Conservation (phyloP, 2,329 filamentous ascomycete genomes). For the Trichophyton schoenleinii region DNA sequence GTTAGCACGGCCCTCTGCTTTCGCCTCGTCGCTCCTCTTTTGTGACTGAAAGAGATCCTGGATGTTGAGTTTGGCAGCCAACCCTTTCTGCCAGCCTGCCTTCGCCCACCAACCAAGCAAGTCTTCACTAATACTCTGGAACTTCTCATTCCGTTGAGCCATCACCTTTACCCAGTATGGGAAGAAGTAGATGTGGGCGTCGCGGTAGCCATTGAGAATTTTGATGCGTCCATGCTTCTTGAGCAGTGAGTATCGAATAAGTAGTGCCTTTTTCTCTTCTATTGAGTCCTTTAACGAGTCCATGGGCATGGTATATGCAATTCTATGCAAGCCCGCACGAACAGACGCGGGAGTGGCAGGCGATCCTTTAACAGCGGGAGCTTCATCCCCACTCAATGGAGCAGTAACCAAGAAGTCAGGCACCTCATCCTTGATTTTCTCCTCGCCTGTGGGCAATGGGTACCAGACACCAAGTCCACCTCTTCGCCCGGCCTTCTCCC, state of each 20-base stretch:
- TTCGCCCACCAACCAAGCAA: constrained; percentile 94
- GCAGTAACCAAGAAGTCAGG: constrained; percentile 81
- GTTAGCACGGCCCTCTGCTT: constrained; percentile 28
- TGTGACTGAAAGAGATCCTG: constrained; percentile 48
- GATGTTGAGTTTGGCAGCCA: constrained; percentile 66
- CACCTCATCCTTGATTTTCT: constrained; percentile 75
- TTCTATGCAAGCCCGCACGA: constrained; percentile 55
- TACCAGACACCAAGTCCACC: constrained; percentile 88
- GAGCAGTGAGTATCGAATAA: constrained; percentile 64
- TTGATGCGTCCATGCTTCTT: constrained; percentile 61
- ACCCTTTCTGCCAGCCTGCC: constrained; percentile 72
- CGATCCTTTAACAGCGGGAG: constrained; percentile 37
- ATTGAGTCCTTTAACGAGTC: constrained; percentile 76
- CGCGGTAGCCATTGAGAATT: constrained; percentile 72
- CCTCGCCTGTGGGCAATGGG: constrained; percentile 55
- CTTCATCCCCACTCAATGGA: constrained; percentile 44
- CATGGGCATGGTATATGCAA: constrained; percentile 78
- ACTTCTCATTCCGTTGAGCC: constrained; percentile 61
- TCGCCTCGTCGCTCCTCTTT: constrained; percentile 28
- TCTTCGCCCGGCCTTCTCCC: constrained; percentile 49
- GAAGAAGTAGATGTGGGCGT: constrained; percentile 90
- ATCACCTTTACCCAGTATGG: constrained; percentile 85
- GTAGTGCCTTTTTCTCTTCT: constrained; percentile 54
- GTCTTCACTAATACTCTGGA: constrained; percentile 85
- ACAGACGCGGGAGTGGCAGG: constrained; percentile 47